Evolutionary conservation across 495 filamentous ascomycete species (phyloP).

Genomic region (Aspergillus haitiensis): DNA sequence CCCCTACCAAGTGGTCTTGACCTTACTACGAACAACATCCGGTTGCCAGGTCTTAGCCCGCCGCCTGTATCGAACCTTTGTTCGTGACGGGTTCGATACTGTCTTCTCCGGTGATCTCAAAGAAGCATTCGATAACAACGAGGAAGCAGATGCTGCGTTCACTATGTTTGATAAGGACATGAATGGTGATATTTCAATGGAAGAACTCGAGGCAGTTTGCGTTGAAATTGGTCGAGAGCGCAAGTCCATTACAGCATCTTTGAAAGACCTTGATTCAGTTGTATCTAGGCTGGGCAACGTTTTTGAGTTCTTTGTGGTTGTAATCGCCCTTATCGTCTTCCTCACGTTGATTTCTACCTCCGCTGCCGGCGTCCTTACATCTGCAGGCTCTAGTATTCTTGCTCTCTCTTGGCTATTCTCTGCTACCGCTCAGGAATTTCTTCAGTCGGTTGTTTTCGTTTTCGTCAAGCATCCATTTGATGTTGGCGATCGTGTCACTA

Average conservation of each 20-base stretch:
- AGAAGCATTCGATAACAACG: slow-evolving; percentile 75
- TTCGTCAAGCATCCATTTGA: slow-evolving; percentile 99
- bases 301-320: slow-evolving; percentile 78
- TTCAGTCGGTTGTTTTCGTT: slow-evolving; percentile 89
- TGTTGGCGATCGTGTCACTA: slow-evolving; percentile 87
- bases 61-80: slow-evolving; percentile 89
- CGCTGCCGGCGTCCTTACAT: slow-evolving; percentile 80
- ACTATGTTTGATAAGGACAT: slow-evolving; percentile 94
- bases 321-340: slow-evolving; percentile 81
- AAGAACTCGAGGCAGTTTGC: slow-evolving; percentile 89
- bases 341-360: slow-evolving; percentile 86
- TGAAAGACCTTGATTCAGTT: slow-evolving; percentile 95
- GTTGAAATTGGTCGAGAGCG: slow-evolving; percentile 94
- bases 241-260: slow-evolving; percentile 88
- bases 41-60: slow-evolving; percentile 87
- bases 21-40: slow-evolving; percentile 67
- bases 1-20: slow-evolving; percentile 77
- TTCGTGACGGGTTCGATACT: slow-evolving; percentile 68
- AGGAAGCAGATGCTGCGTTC: slow-evolving; percentile 91
- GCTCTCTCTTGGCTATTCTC: slow-evolving; percentile 91
- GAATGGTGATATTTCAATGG: slow-evolving; percentile 96
- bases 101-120: slow-evolving; percentile 75
- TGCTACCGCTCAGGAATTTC: slow-evolving; percentile 89
- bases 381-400: slow-evolving; percentile 79
- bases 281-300: slow-evolving; percentile 88